Evolutionary conservation across 352 stramenopile species (phyloP).

Genomic region (Pythium aphanidermatum): DNA sequence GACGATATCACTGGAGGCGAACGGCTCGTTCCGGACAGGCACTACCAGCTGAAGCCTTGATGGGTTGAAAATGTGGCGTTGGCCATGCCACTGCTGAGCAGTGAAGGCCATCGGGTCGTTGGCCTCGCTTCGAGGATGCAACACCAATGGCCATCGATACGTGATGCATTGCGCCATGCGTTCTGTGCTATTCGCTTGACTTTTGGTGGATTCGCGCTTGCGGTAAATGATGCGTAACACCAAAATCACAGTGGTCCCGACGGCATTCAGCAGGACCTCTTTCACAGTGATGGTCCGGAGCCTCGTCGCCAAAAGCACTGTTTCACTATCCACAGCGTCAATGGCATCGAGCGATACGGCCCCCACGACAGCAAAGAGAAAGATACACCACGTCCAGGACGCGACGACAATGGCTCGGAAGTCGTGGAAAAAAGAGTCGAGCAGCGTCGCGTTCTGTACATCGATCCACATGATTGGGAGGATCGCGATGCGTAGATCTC

Average conservation of each 20-base stretch:
- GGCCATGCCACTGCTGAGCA: neutral
- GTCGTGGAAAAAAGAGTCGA: slow-evolving; percentile 16
- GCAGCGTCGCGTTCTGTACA: slow-evolving; percentile 6
- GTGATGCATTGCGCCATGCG: slow-evolving; percentile 6
- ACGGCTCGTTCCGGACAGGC: neutral
- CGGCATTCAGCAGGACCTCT: slow-evolving; percentile 17
- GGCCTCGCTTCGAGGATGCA: neutral
- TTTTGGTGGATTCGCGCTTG: neutral
- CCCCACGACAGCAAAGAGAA: slow-evolving; percentile 1
- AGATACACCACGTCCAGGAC: neutral
- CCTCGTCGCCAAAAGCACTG: neutral
- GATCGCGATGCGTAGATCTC: slow-evolving; percentile 6
- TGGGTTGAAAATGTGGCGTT: neutral
- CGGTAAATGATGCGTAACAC: slow-evolving; percentile 10
- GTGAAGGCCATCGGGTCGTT: neutral
- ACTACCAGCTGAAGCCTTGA: slow-evolving; percentile 3
- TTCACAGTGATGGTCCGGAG: slow-evolving; percentile 3
- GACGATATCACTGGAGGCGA: slow-evolving; percentile 3
- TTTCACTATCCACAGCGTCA: neutral
- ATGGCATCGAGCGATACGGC: slow-evolving; percentile 2
- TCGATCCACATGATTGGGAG: slow-evolving; percentile 16
- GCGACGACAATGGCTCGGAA: slow-evolving; percentile 3
- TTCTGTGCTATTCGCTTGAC: neutral
- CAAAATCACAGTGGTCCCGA: slow-evolving; percentile 9
- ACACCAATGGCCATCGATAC: slow-evolving; percentile 8